These are phyloP conservation scores for Scedosporium aurantiacum DNA, from an alignment of 2,329 filamentous ascomycete species.

Conservation along the genomic window DNA sequence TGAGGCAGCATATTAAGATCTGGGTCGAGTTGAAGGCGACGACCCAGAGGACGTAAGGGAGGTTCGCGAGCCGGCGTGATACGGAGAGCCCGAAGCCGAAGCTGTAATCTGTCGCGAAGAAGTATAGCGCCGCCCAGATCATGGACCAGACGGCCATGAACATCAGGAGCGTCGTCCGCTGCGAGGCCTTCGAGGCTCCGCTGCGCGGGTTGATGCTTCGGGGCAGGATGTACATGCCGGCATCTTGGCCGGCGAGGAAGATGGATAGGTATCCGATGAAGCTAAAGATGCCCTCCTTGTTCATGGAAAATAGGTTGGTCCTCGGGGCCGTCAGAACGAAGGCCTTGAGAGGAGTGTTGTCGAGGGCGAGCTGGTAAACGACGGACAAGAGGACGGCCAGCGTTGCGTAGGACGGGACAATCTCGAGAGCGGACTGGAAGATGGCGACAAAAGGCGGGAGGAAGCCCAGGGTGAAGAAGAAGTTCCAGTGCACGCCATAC, in stretches of 20 bases:
- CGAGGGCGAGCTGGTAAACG: constrained; percentile 64
- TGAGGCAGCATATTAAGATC: constrained; percentile 62
- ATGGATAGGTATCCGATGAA: constrained; percentile 91
- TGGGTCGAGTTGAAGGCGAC: constrained; percentile 84
- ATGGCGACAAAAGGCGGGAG: constrained; percentile 81
- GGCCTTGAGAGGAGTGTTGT: constrained; percentile 65
- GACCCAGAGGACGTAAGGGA: constrained; percentile 90
- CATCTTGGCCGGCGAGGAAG: constrained; percentile 78
- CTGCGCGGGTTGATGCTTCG: constrained; percentile 34
- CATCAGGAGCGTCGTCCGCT: constrained; percentile 47
- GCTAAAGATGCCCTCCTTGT: constrained; percentile 90
- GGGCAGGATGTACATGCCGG: constrained; percentile 70
- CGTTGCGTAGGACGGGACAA: constrained; percentile 66
- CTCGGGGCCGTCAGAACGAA: constrained; percentile 78
- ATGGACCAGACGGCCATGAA: constrained; percentile 53
- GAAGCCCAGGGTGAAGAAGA: constrained; percentile 91
- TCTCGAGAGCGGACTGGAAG: constrained; percentile 59
- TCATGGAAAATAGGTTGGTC: constrained; percentile 70
- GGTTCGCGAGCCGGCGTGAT: constrained; percentile 80
- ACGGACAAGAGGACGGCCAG: constrained; percentile 60
- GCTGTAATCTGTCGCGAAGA: constrained; percentile 52
- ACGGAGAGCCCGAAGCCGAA: constrained; percentile 66
- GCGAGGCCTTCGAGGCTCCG: constrained; percentile 27
- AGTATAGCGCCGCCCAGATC: constrained; percentile 62
- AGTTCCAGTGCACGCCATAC: constrained; percentile 99